Evolutionary conservation across 2,329 filamentous ascomycete species (phyloP).

Genomic region (Colletotrichum sp.): DNA sequence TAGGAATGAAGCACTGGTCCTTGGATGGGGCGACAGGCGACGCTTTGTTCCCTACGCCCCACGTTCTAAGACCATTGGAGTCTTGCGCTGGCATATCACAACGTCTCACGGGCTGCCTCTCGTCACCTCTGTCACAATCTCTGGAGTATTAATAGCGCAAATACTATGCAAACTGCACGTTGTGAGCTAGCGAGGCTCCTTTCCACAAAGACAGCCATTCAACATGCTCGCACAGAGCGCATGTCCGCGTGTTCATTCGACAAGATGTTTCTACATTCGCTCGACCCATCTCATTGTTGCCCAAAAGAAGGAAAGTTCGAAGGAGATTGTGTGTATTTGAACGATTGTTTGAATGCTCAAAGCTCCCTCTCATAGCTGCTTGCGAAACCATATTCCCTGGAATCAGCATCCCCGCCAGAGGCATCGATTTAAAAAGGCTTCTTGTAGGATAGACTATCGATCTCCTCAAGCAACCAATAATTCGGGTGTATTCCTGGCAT

Average conservation of each 20-base stretch:
- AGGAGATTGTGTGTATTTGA: not conserved
- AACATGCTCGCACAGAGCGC: not conserved
- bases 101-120: not conserved
- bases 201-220: not conserved
- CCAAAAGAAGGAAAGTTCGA: fast-evolving
- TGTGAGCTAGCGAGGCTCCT: not conserved
- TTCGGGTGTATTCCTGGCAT: no score
- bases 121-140: not conserved
- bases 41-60: not conserved
- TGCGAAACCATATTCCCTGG: not conserved
- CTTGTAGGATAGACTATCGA: not conserved
- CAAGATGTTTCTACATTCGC: not conserved
- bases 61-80: fast-evolving
- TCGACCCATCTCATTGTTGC: not conserved
- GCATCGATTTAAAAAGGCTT: not conserved
- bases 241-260: not conserved
- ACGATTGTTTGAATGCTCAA: not conserved
- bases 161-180: fast-evolving
- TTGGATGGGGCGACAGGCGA: not conserved
- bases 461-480: no score
- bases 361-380: not conserved
- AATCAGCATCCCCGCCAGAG: not conserved
- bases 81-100: not conserved
- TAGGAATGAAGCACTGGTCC: not conserved
- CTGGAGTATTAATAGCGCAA: not conserved